Conservation (phyloP, 2,329 filamentous ascomycete species). For the Claviceps cyperi region DNA sequence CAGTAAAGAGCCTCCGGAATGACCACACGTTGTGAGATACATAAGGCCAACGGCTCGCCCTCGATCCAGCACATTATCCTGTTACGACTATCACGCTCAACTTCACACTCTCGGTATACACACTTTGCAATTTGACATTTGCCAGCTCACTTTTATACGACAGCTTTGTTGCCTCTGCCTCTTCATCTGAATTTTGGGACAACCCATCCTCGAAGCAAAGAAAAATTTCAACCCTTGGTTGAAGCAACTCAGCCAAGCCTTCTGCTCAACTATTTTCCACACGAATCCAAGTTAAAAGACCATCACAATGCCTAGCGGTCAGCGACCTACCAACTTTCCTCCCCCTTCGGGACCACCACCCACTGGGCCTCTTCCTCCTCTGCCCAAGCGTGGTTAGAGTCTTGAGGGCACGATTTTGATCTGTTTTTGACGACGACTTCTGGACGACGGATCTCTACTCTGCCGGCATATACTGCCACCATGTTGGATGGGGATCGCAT, state of each 20-base stretch:
- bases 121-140: too few relatives aligned
- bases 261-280: too few relatives aligned
- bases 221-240: background rate
- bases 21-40: slow-evolving; percentile 13
- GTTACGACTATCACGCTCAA: background rate
- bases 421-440: background rate
- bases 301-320: slow-evolving; percentile 34
- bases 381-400: slow-evolving; percentile 43
- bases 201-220: background rate
- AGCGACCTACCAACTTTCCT: slow-evolving; percentile 51
- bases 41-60: slow-evolving; percentile 17
- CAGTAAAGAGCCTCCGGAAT: background rate
- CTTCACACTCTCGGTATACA: background rate
- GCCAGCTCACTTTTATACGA: too few relatives aligned
- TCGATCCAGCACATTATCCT: background rate
- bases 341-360: slow-evolving; percentile 53
- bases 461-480: background rate
- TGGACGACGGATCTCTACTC: background rate
- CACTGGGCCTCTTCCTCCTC: slow-evolving; percentile 48
- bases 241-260: background rate
- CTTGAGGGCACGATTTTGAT: too few relatives aligned
- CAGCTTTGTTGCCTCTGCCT: too few relatives aligned
- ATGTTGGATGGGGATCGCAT: background rate
- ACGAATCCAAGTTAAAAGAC: slow-evolving; percentile 1
- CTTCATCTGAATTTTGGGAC: background rate